A percentile compares a stretch with the other conserved stretches of the same genome.
Conservation (phyloP, 2,329 filamentous ascomycete genomes). For the Colletotrichum tropicicola region DNA sequence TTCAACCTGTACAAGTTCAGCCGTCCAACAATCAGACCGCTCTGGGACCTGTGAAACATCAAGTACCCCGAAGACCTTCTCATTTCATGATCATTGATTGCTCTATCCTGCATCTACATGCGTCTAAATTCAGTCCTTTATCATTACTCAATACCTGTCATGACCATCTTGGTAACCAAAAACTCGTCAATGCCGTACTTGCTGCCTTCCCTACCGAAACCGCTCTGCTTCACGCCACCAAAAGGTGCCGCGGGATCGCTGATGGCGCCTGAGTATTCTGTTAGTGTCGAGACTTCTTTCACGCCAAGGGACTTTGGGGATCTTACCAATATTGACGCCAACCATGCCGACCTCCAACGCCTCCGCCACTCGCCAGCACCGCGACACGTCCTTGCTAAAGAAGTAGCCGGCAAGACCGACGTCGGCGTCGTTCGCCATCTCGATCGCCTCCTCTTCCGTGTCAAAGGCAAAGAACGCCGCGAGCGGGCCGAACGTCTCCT, state of each 20-base stretch:
- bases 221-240: conserved; percentile 58
- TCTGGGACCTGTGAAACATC: no score
- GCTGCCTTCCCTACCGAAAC: conserved; percentile 55
- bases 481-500: conserved; percentile 58
- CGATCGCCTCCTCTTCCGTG: conserved; percentile 51
- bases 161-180: conserved; percentile 30
- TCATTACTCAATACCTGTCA: conserved; percentile 25
- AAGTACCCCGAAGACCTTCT: no score
- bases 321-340: conserved; percentile 59
- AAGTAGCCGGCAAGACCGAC: conserved; percentile 71
- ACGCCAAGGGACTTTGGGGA: no score
- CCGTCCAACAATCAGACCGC: no score
- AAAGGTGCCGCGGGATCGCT: conserved; percentile 54
- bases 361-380: conserved; percentile 57
- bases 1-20: no score
- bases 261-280: conserved; percentile 23
- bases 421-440: conserved; percentile 59
- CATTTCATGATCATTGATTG: no score
- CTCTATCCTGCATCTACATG: background rate
- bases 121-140: background rate
- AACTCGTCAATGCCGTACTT: conserved; percentile 41
- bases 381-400: conserved; percentile 67
- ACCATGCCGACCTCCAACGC: conserved; percentile 69
- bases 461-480: conserved; percentile 53
- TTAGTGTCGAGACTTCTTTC: no score